Evolutionary conservation across 2,329 filamentous ascomycete genomes (phyloP), one percentile per base, ranked within the genome.

Genomic region (Thyridium curvatum): DNA sequence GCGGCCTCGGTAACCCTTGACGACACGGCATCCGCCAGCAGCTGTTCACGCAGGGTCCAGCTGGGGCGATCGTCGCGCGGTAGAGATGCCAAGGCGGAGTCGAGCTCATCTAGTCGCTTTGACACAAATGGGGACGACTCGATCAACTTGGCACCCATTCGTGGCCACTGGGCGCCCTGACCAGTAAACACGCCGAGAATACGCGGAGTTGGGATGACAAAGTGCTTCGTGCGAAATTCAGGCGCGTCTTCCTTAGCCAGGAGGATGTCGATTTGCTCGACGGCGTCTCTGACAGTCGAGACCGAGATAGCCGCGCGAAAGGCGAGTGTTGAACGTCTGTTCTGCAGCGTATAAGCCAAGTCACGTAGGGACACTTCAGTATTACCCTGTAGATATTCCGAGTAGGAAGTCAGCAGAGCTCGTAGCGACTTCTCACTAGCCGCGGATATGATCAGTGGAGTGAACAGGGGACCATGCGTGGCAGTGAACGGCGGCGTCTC

Each of bases 1-100:
- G 61, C 57, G 1, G 68, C 61, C 14, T 59, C 47, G 8, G 60
- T 32, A 0, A 71, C 46, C 3, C 50, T 44, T 4, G 61, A 64
- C 1, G 34, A 26, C 1, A 40, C 38, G 6, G 21, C 21, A 0
- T 53, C 49, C 2, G 53, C 58, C 40, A 55, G 34, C n/a, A 69
- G 57, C 40, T 64, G 53, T 3, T 54, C 42, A 6, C 21, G 21
- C 21, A 26, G 10, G 10, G 21, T 26, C 21, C 21, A 26, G 10
- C 10, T 10, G 6, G 21, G 21, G 3, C n/a, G n/a, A 7, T 39
- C 31, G 17, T 8, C 8, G 13, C 21, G 3, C n/a, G 36, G 36
- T 2, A 32, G 30, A 4, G 18, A 8, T 21, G 3, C 26, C 34
- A 49, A 29, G 4, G 34, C 35, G 7, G n/a, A 10, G 17, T 49